Percentiles rank a stretch among this genome's conserved stretches.
Conservation (phyloP, 2,329 filamentous ascomycete species). For the Aspergillus melleus region DNA sequence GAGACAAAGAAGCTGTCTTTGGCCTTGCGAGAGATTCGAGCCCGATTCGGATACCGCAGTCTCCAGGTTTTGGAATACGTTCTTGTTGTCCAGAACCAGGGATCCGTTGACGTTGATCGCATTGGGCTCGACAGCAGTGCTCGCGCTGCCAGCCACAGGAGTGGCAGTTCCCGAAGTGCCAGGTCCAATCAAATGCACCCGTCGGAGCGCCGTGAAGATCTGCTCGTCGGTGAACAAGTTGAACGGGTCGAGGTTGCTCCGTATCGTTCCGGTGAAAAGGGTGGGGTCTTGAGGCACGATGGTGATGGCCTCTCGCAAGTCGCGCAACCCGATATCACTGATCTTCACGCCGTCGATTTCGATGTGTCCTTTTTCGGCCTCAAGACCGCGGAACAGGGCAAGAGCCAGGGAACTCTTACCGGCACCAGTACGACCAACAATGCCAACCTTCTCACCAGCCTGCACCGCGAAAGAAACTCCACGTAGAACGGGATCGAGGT, state of each 20-base stretch:
- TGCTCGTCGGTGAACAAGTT: slow-evolving; percentile 83
- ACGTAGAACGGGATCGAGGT: slow-evolving; percentile 83
- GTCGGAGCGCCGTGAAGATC: slow-evolving; percentile 80
- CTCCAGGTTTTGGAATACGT: slow-evolving; percentile 84
- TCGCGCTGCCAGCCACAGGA: slow-evolving; percentile 31
- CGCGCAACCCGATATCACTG: slow-evolving; percentile 83
- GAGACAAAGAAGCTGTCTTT: slow-evolving; percentile 90
- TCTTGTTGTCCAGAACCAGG: slow-evolving; percentile 72
- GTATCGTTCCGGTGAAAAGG: slow-evolving; percentile 86
- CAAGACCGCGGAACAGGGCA: slow-evolving; percentile 88
- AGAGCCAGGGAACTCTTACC: slow-evolving; percentile 95
- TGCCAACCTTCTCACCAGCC: slow-evolving; percentile 87
- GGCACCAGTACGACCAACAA: slow-evolving; percentile 91
- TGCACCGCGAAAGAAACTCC: slow-evolving; percentile 83
- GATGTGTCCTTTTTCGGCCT: slow-evolving; percentile 87
- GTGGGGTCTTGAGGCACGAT: slow-evolving; percentile 96
- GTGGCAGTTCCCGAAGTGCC: slow-evolving; percentile 38
- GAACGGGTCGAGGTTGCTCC: slow-evolving; percentile 92
- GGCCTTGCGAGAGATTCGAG: slow-evolving; percentile 91
- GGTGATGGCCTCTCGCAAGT: slow-evolving; percentile 89
- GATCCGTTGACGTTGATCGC: slow-evolving; percentile 1
- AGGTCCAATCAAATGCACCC: slow-evolving; percentile 76
- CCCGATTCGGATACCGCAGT: slow-evolving; percentile 87
- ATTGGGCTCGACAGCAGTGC: slow-evolving; percentile 23
- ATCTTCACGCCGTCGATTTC: slow-evolving; percentile 91